Evolutionary conservation across 2,329 filamentous ascomycete species (phyloP).

Genomic region (Hortaea werneckii): DNA sequence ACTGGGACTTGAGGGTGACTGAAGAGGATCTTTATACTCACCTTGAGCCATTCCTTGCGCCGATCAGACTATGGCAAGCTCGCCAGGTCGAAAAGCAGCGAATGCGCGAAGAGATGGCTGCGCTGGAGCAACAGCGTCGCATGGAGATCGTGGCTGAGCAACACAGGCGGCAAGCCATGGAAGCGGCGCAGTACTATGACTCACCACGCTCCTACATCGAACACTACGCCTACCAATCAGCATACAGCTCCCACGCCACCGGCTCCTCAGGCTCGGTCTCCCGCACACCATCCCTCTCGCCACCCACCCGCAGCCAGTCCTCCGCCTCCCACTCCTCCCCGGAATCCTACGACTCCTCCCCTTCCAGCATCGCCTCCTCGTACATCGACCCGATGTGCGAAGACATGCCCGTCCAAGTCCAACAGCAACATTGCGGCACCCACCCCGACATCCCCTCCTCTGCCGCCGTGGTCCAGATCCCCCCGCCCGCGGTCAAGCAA

Average conservation of each 20-base stretch:
- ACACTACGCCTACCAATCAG: constrained; percentile 18
- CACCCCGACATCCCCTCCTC: constrained; percentile 28
- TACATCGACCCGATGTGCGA: constrained; percentile 17
- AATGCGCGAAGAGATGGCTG: constrained; percentile 29
- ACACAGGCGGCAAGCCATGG: constrained; percentile 17
- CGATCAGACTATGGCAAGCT: constrained; percentile 56
- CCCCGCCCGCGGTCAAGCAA: constrained; percentile 20
- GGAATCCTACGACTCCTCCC: constrained; percentile 22
- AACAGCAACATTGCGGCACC: constrained; percentile 32
- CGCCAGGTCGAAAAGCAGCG: constrained; percentile 45
- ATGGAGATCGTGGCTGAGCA: constrained; percentile 31
- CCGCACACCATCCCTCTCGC: constrained; percentile 41
- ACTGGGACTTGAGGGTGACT: constrained; percentile 85
- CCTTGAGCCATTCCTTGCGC: constrained; percentile 77
- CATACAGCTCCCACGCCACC: constrained; percentile 11
- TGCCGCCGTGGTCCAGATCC: constrained; percentile 31
- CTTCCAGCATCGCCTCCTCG: constrained; percentile 26
- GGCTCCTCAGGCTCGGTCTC: constrained; percentile 29
- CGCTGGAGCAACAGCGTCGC: constrained; percentile 23
- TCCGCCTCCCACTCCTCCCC: constrained; percentile 25
- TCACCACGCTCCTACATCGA: constrained; percentile 24
- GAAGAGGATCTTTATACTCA: constrained; percentile 79
- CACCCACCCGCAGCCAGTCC: constrained; percentile 32
- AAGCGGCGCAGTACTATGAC: constrained; percentile 25
- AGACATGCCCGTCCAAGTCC: constrained; percentile 15